Percentiles rank a stretch among this genome's conserved stretches.
These are phyloP conservation scores for Cyclotella sp. DNA, from an alignment of 108 stramenopile genomes.

Conservation along the genomic window DNA sequence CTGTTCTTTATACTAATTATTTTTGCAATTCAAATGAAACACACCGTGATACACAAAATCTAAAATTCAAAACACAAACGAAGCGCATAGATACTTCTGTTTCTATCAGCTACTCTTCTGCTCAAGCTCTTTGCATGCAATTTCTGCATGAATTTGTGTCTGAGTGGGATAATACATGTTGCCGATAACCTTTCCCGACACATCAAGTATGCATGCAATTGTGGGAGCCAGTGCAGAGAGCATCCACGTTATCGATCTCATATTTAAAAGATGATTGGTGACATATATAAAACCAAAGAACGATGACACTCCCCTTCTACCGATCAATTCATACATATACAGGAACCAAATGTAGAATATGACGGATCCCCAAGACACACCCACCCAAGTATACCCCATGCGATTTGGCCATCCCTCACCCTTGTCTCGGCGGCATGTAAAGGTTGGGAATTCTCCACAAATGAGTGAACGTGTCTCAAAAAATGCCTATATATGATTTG, in stretches of 20 bases:
- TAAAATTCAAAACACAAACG: neutral
- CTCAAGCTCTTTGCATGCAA: conserved; percentile 34
- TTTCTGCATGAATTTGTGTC: conserved; percentile 87
- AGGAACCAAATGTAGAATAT: conserved; percentile 72
- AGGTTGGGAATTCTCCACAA: conserved; percentile 74
- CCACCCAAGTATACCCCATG: conserved; percentile 77
- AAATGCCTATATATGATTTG: conserved; percentile 55
- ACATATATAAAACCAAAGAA: conserved; percentile 68
- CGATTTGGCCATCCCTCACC: conserved; percentile 73
- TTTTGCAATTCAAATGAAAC: no score
- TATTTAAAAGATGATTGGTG: conserved; percentile 64
- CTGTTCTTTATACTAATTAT: no score
- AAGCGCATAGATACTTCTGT: neutral
- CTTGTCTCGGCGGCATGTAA: conserved; percentile 58
- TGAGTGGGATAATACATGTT: conserved; percentile 89
- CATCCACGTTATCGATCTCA: conserved; percentile 73
- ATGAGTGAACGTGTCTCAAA: conserved; percentile 80
- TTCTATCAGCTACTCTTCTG: conserved; percentile 5
- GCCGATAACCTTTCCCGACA: conserved; percentile 77
- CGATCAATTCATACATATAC: conserved; percentile 64
- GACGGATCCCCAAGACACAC: conserved; percentile 66
- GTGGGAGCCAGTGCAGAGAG: conserved; percentile 67
- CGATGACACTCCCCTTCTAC: conserved; percentile 50
- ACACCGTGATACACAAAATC: neutral
- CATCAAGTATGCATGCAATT: conserved; percentile 71